Evolutionary conservation across 306 rosid genomes (phyloP).

Genomic region (Lablab purpureus): DNA sequence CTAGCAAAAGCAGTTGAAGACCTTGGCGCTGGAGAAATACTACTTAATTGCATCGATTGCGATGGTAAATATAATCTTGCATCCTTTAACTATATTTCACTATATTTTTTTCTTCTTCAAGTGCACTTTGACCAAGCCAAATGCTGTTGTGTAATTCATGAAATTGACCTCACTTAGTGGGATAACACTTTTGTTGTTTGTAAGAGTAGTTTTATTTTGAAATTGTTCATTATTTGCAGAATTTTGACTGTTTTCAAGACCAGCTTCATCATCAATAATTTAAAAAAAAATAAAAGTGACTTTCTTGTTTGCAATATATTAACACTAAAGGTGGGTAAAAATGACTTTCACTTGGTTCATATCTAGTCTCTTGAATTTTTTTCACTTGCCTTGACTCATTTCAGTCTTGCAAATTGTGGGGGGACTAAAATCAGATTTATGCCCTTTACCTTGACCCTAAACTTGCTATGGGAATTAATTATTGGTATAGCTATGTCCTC

Average conservation of each 20-base stretch:
- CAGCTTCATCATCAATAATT: constrained; percentile 14
- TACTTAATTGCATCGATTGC: constrained; percentile 93
- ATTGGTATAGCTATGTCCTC: background rate
- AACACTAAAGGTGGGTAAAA: background rate
- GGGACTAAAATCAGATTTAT: background rate
- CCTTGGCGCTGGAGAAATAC: constrained; percentile 98
- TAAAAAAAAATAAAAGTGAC: background rate
- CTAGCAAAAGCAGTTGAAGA: constrained; percentile 95
- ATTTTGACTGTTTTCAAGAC: constrained; percentile 5
- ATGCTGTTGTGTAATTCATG: background rate
- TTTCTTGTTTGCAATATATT: constrained; percentile 16
- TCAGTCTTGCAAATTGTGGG: background rate
- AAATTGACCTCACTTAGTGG: background rate
- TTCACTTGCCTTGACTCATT: background rate
- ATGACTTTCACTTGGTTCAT: constrained; percentile 11
- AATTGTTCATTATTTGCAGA: constrained; percentile 11
- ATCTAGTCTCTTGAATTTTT: background rate
- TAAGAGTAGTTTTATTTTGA: background rate
- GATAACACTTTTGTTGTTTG: background rate
- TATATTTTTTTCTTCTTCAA: background rate
- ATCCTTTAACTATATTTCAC: background rate
- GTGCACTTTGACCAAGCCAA: background rate
- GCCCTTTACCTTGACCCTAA: constrained; percentile 1
- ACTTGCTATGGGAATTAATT: background rate
- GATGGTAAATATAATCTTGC: constrained; percentile 69